Evolutionary conservation across 106 monocot species (phyloP).

Genomic region (Acorus gramineus): DNA sequence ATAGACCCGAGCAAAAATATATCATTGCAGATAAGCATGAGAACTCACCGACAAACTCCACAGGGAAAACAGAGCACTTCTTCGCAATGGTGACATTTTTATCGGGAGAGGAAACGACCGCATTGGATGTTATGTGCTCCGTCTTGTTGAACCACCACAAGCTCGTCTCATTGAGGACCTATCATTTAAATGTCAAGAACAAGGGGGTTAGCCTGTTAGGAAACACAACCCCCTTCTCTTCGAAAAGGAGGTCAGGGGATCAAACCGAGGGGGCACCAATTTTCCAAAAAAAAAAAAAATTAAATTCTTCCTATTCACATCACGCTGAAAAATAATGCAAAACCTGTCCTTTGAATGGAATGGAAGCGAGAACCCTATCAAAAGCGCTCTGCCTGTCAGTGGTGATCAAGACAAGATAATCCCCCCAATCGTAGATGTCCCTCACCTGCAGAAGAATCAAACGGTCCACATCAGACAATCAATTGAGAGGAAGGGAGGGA

Average conservation of each 20-base stretch:
- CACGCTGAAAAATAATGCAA: neutral
- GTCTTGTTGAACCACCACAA: slow-evolving; percentile 85
- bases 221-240: no score
- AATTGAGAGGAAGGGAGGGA: neutral
- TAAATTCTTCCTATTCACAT: no score
- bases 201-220: no score
- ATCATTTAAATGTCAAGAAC: no score
- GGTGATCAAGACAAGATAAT: slow-evolving; percentile 75
- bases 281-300: no score
- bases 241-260: no score
- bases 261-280: no score
- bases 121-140: slow-evolving; percentile 82
- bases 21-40: no score
- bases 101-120: slow-evolving; percentile 79
- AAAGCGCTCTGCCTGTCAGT: slow-evolving; percentile 95
- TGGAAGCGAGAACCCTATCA: slow-evolving; percentile 85
- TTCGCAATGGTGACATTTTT: slow-evolving; percentile 94
- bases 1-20: no score
- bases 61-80: slow-evolving; percentile 91
- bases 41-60: slow-evolving; percentile 96
- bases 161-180: slow-evolving; percentile 98
- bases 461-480: neutral
- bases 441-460: slow-evolving; percentile 46
- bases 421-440: slow-evolving; percentile 77
- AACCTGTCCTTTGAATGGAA: slow-evolving; percentile 98